Percentiles rank a stretch among this genome's conserved stretches.
phyloP scores from a whole-genome alignment of 2,329 filamentous ascomycete genomes.

The Chrysoporthe puriensis region DNA sequence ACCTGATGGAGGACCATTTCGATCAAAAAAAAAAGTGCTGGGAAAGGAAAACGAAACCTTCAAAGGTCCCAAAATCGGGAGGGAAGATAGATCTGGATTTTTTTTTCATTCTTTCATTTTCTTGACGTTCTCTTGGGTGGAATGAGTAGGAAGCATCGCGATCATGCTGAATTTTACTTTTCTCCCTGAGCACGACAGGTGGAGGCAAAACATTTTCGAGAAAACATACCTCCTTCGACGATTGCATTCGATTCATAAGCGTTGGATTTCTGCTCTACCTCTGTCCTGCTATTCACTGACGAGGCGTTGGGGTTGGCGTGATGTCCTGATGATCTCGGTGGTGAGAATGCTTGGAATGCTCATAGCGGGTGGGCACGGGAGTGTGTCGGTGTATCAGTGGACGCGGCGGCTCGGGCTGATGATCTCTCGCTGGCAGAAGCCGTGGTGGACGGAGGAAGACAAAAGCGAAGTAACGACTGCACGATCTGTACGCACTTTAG shows the following conservation, averaged over 20 bases:
- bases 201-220: neutral
- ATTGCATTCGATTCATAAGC: neutral
- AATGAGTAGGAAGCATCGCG: neutral
- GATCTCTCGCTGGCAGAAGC: neutral
- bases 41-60: neutral
- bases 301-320: neutral
- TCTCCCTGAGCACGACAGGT: neutral
- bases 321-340: neutral
- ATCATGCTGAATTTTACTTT: neutral
- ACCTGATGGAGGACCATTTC: neutral
- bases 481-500: slow-evolving; percentile 26
- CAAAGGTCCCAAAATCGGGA: neutral
- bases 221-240: neutral
- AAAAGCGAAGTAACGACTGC: slow-evolving; percentile 21
- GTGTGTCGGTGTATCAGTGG: neutral
- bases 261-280: neutral
- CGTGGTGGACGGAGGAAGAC: slow-evolving; percentile 9
- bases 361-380: neutral
- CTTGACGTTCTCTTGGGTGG: slow-evolving; percentile 5
- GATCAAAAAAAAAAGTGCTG: slow-evolving; percentile 2
- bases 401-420: neutral
- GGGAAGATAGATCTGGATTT: slow-evolving; percentile 14
- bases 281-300: neutral
- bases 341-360: neutral
- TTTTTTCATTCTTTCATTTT: neutral